Conservation (phyloP, 441 rosid genomes). For the Erysimum cheiri region DNA sequence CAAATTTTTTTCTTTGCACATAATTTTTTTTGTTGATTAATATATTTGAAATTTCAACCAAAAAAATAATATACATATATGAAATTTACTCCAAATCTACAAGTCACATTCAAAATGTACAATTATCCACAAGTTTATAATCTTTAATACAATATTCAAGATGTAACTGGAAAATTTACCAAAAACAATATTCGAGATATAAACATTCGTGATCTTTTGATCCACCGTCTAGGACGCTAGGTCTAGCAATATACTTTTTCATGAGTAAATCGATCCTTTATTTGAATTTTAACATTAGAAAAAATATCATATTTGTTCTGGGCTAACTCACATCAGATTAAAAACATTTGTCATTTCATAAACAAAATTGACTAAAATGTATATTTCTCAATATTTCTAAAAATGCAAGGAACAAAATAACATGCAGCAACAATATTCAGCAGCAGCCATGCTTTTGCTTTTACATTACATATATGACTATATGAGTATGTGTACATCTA, state of each 20-base stretch:
- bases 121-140: no score
- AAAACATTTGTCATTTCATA: background rate
- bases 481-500: slow-evolving; percentile 10
- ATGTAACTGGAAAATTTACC: no score
- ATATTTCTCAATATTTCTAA: background rate
- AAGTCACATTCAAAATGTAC: no score
- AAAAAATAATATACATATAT: no score
- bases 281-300: background rate
- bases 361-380: background rate
- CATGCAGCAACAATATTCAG: slow-evolving; percentile 8
- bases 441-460: slow-evolving; percentile 36
- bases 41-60: no score
- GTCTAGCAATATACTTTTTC: background rate
- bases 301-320: no score
- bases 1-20: no score
- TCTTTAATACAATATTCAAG: no score
- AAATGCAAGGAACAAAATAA: slow-evolving; percentile 28
- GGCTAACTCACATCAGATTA: background rate
- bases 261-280: background rate
- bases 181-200: background rate
- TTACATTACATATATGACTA: slow-evolving; percentile 12
- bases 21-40: no score
- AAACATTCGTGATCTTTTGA: background rate
- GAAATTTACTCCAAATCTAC: no score
- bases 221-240: background rate